Evolutionary conservation across 306 rosid genomes (phyloP), one percentile per base, ranked within the genome.

Genomic region (Arachis stenosperma): DNA sequence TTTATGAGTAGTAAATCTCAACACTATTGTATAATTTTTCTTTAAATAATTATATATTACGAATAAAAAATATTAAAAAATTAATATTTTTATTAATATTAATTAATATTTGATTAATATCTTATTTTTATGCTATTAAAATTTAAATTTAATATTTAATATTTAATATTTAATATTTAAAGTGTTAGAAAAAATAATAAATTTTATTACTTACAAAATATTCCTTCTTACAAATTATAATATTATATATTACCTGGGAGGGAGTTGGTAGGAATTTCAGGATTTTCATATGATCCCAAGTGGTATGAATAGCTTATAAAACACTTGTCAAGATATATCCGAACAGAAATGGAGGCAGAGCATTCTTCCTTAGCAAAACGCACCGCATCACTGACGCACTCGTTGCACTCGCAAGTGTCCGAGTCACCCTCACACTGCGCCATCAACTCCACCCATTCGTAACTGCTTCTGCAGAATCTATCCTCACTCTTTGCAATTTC

Each of bases 361-460:
- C 98, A 93, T 41, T 88, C 81, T 44, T 79, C 82, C 51, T 54
- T 62, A 5, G 86, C 93, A 65, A 84, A 54, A 64, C 67, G 64
- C 27, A 78, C 82, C 3, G 97, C 98, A 14, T 69, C 47, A 41
- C 58, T 67, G 1, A 93, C 84, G 41, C 98, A 93, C 72, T 69
- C 78, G 1, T 79, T 82, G 57, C 98, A 93, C 2, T 76, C 88
- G 43, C 97, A 90, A 42, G 10, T 63, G 0, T 82, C 85, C 39
- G 80, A 65, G 56, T 77, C 87, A 15, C 81, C 84, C 43, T 75
- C 90, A 68, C 98, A 93, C 69, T 86, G 94, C 2, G 87, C 98
- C 87, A 80, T 81, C 74, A 79, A 81, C 9, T 83, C 59, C 78
- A 93, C 79, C 0, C 56, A 63, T 48, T 84, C 79, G 27, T 81